Base-by-base conservation (phyloP, 495 filamentous ascomycete genomes). In the Lepraria neglecta region DNA sequence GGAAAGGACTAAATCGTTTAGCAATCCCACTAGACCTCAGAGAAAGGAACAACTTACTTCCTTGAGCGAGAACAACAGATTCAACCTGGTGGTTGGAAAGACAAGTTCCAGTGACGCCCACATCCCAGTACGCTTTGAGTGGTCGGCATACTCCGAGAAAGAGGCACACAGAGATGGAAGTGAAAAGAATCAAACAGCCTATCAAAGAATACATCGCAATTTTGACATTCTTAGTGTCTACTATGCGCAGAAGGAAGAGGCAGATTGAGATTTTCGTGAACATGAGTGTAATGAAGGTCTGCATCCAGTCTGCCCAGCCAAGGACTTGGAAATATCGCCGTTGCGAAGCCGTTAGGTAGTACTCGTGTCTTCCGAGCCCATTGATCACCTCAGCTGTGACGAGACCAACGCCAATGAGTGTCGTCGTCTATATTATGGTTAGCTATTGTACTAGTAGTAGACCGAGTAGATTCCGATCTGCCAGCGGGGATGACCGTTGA, bases 221-320 rank as follows among this genome's bases (percentile, higher is more conserved):
- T 17, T 24, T 31, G 24, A 64, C 21, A 1, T 45, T 47, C 30
- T 33, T 53, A 17, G 31, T 30, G 46, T 64, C 65, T 21, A 67
- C 58, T 12, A 67, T 64, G 24, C 65, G 61, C 35, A 67, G 44
- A 11, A 67, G 61, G 7, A 67, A 64, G 6, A 67, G 51, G 48
- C 65, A 67, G 12, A 67, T 67, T 21, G 65, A 67, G 33, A 61
- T 61, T 54, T 67, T 67, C 33, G 57, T 67, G 14, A 67, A 28
- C 3, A 40, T 46, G 1, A 67, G 57, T 4, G 65, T 67, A 4
- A 67, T 60, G 43, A 67, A 67, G 0, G 61, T 64, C 56, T 67
- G 65, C 9, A 67, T 64, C 65, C 65, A 67, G 40, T 67, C 65
- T n/a, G 47, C 51, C 65, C 65, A 67, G 21, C 61, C 65, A 11